Base-by-base conservation (phyloP, 2,329 filamentous ascomycete species). In the Phaeosphaeriaceae sp. region DNA sequence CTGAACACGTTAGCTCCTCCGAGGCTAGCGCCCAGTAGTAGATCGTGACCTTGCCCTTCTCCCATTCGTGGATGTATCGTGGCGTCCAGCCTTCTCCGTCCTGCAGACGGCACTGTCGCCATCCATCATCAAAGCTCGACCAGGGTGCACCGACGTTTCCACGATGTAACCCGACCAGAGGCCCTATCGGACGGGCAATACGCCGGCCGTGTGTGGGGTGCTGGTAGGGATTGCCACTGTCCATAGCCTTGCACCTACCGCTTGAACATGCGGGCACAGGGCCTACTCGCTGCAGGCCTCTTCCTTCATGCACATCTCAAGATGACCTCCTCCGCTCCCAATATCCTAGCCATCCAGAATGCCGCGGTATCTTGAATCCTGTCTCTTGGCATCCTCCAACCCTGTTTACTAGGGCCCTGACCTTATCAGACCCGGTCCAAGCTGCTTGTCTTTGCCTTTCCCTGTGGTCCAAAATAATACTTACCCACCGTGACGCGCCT, bases 401-500 rank as follows among this genome's bases (percentile, higher is more conserved):
- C 67, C 60, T 63, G 56, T 49, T 49, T 48, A 46, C 56, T 63
- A 58, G 59, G 50, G 58, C 56, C 61, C 56, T 67, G 67, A 66
- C 67, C 70, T 73, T 73, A 73, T 73, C 70, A 65, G 48, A 62
- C 61, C 49, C 46, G 64, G 66, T 67, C 66, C 68, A 67, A 70
- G 66, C 68, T 66, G 55, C 60, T 52, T 60, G 60, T 57, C 57
- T 56, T 56, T 54, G 60, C 59, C 57, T 56, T 56, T 54, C 56
- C 54, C 58, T 50, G 51, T 56, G 57, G 57, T 62, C 52, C 66
- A 64, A 72, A 69, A 73, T 72, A 73, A 69, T 73, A 71, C 63
- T 61, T 64, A 64, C 70, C 68, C 68, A 68, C 69, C 63, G 63
- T 64, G 63, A 69, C 66, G 65, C 64, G 59, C 66, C 66, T 60